Conservation (phyloP, 2,329 filamentous ascomycete species). For the Endothia cerciana region DNA sequence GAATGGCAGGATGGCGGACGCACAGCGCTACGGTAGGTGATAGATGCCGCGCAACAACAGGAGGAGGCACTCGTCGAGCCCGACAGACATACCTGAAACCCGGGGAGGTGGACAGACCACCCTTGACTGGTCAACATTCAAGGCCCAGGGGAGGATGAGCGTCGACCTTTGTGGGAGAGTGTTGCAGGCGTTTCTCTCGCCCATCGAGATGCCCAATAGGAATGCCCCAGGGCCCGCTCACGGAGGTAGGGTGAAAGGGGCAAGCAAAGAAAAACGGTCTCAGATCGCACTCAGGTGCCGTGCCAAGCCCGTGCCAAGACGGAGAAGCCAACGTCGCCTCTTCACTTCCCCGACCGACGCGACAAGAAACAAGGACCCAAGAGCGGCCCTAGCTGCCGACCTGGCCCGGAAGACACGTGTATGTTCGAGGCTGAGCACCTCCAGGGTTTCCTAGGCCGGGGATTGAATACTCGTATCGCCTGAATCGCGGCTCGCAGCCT, state of each 20-base stretch:
- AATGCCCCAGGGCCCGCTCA: neutral
- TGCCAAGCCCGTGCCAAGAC: conserved; percentile 22
- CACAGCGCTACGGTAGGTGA: neutral
- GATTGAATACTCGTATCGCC: neutral
- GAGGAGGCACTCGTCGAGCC: neutral
- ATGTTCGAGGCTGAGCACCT: neutral
- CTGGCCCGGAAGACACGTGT: neutral
- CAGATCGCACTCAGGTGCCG: neutral
- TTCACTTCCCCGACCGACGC: conserved; percentile 1
- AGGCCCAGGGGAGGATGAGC: no score
- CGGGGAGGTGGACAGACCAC: neutral
- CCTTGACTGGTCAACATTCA: no score
- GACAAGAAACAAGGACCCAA: neutral
- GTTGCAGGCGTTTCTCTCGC: neutral
- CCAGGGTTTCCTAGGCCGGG: neutral
- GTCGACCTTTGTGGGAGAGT: neutral
- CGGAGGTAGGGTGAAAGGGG: neutral
- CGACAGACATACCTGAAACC: conserved; percentile 1
- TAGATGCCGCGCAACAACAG: neutral
- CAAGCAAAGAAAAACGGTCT: neutral
- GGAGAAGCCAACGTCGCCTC: conserved; percentile 17
- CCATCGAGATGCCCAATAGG: neutral
- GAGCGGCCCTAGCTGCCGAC: neutral
- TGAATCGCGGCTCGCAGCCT: neutral
- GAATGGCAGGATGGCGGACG: neutral